phyloP scores from a whole-genome alignment of 129 eudicot genomes.

The Smallanthus sonchifolius region DNA sequence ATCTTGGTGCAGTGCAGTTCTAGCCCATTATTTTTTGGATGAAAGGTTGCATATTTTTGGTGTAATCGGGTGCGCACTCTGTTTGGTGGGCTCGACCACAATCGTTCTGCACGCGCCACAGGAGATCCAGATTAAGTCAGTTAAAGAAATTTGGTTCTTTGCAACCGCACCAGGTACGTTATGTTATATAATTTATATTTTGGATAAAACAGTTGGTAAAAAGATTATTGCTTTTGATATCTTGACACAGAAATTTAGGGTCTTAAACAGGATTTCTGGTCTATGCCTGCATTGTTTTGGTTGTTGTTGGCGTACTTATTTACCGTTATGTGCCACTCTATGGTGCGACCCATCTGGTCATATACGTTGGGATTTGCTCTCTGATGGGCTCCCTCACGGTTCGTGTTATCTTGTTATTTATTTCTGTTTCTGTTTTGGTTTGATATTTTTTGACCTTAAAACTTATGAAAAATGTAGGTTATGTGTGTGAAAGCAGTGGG shows the following conservation, averaged over 20 bases:
- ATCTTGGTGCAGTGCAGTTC: slow-evolving; percentile 63
- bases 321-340: slow-evolving; percentile 55
- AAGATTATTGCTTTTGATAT: slow-evolving; percentile 12
- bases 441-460: neutral
- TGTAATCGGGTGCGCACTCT: slow-evolving; percentile 74
- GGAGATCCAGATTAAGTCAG: slow-evolving; percentile 64
- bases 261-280: slow-evolving; percentile 60
- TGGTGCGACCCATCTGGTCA: slow-evolving; percentile 62
- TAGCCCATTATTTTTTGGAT: slow-evolving; percentile 81
- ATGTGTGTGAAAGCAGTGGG: slow-evolving; percentile 93
- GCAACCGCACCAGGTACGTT: slow-evolving; percentile 70
- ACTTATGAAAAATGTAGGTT: slow-evolving; percentile 45
- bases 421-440: neutral
- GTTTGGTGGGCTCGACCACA: slow-evolving; percentile 85
- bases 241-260: slow-evolving; percentile 22
- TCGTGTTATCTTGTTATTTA: slow-evolving; percentile 12
- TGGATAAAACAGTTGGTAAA: neutral
- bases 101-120: slow-evolving; percentile 88
- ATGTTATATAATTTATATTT: neutral
- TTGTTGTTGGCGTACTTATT: slow-evolving; percentile 45
- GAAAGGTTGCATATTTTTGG: slow-evolving; percentile 80
- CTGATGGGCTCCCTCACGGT: slow-evolving; percentile 97
- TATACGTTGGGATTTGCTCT: slow-evolving; percentile 89
- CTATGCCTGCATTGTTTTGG: slow-evolving; percentile 44
- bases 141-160: slow-evolving; percentile 73